Percentiles rank a stretch among this genome's conserved stretches.
Conservation (phyloP, 495 filamentous ascomycete species). For the Cairneyella variabilis region DNA sequence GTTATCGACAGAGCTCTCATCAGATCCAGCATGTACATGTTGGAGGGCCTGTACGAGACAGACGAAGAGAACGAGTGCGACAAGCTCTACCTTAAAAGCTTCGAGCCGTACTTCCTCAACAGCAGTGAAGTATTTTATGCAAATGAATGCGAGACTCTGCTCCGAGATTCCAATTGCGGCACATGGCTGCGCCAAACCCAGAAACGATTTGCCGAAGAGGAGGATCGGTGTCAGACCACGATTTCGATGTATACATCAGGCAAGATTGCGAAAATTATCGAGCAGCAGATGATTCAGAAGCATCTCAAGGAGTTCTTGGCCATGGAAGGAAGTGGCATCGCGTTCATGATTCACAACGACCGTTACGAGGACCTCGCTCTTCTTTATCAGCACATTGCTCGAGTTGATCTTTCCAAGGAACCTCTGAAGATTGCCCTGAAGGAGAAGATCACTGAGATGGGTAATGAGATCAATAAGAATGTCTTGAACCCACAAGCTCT, state of each 20-base stretch:
- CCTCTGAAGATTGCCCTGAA: slow-evolving; percentile 68
- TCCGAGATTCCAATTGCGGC: slow-evolving; percentile 75
- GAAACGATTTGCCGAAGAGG: slow-evolving; percentile 73
- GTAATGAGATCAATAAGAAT: slow-evolving; percentile 72
- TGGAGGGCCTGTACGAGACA: slow-evolving; percentile 84
- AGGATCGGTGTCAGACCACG: slow-evolving; percentile 74
- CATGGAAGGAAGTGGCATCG: slow-evolving; percentile 79
- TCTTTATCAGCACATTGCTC: slow-evolving; percentile 70
- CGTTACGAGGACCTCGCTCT: slow-evolving; percentile 68
- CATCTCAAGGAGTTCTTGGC: slow-evolving; percentile 79
- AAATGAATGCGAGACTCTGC: slow-evolving; percentile 64
- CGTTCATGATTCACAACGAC: slow-evolving; percentile 89
- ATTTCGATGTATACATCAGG: slow-evolving; percentile 62
- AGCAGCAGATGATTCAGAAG: slow-evolving; percentile 70
- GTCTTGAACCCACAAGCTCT: slow-evolving; percentile 33
- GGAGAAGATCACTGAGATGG: slow-evolving; percentile 72
- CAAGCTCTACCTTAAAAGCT: slow-evolving; percentile 79
- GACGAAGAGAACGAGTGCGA: slow-evolving; percentile 66
- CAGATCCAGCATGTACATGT: slow-evolving; percentile 81
- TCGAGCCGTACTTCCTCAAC: slow-evolving; percentile 73
- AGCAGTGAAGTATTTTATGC: slow-evolving; percentile 72
- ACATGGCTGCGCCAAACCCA: slow-evolving; percentile 78
- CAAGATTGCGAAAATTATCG: slow-evolving; percentile 76
- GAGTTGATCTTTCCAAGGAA: slow-evolving; percentile 73
- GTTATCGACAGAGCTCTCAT: slow-evolving; percentile 81